phyloP scores from a whole-genome alignment of 2,329 filamentous ascomycete genomes.

The Penicillium hordei region DNA sequence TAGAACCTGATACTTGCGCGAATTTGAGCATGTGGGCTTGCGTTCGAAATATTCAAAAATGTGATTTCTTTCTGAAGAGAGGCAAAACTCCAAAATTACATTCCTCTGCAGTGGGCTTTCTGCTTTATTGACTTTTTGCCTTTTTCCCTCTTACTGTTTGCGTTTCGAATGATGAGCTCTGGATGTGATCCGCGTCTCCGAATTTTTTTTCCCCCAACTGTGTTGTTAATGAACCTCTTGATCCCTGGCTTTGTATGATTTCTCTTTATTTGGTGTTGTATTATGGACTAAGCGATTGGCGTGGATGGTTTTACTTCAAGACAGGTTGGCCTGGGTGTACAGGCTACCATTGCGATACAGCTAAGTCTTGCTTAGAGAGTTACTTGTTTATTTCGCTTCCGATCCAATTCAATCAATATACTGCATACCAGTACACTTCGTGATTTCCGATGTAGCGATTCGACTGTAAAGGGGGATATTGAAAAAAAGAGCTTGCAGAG shows the following conservation, averaged over 20 bases:
- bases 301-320: constrained; percentile 24
- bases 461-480: neutral
- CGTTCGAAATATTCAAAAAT: constrained; percentile 5
- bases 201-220: constrained; percentile 11
- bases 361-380: constrained; percentile 7
- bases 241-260: constrained; percentile 16
- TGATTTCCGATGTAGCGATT: neutral
- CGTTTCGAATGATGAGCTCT: neutral
- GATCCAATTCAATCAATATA: constrained; percentile 8
- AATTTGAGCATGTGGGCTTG: neutral
- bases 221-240: constrained; percentile 23
- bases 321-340: constrained; percentile 19
- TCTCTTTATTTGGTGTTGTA: constrained; percentile 18
- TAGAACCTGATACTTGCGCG: constrained; percentile 5
- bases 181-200: neutral
- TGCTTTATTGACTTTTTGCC: neutral
- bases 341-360: constrained; percentile 14
- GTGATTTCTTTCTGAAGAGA: neutral
- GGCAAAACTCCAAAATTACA: neutral
- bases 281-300: constrained; percentile 26
- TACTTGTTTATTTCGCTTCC: constrained; percentile 13
- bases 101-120: neutral
- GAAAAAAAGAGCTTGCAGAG: neutral
- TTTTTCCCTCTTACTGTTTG: neutral
- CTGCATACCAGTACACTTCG: neutral